Base-by-base conservation (phyloP, 169 alveolate genomes). In the Theileria sp. region DNA sequence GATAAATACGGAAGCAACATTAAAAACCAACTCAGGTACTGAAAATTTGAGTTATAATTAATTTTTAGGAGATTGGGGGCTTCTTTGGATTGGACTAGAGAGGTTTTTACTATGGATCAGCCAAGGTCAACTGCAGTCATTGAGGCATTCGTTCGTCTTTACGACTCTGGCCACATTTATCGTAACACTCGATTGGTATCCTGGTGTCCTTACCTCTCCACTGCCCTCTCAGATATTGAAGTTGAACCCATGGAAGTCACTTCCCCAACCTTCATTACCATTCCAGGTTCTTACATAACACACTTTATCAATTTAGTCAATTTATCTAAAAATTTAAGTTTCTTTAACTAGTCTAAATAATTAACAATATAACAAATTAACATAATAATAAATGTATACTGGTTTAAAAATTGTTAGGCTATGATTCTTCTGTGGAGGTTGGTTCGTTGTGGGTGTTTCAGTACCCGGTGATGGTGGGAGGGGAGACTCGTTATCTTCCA, bases 221-320 rank as follows among this genome's bases (percentile, higher is more conserved):
- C 99, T 6, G 99, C 99, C 0, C 94, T 98, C 28, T 95, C 99
- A 56, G 99, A 98, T 85, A 92, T 98, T 13, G 99, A 98, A 87
- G 99, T 98, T n/a, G 98, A 96, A 61, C 92, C 94, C 56, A 92
- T 96, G 64, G 99, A 97, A 64, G 87, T 98, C 26, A 89, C 92
- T 9, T 93, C 92, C 60, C 98, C 98, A 34, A 93, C 96, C 0
- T 88, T 88, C 75, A 82, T 94, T 5, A 89, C 72, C 75, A 72
- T 87, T 28, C 93, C 95, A 6, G 90, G 89, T 51, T 36, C 4
- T 8, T 44, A 32, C 36, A 32, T 8, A 28, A 36, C 23, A 26
- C 61, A 23, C 79, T 15, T 8, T 15, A 32, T 32, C 1, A 32
- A 32, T 32, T 32, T 32, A 32, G 8, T 5, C 10, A 25, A n/a